phyloP scores from a whole-genome alignment of 106 monocot genomes.

The Agapanthus africanus region DNA sequence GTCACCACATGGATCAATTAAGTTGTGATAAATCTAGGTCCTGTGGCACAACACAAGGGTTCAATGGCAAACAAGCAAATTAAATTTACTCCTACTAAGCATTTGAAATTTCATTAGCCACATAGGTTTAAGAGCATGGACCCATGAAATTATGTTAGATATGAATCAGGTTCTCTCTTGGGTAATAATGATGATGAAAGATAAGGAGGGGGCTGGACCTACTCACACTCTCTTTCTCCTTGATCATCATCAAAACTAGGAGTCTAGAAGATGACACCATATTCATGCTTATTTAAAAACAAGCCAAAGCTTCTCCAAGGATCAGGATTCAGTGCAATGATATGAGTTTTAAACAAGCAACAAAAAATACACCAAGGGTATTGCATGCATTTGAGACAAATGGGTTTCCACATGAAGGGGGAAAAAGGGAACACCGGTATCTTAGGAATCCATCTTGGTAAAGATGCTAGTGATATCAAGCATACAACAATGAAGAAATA shows the following conservation, averaged over 20 bases:
- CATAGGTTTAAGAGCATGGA: not conserved
- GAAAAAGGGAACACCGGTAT: not conserved
- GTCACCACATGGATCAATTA: too few species aligned
- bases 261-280: constrained; percentile 5
- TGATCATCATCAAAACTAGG: not conserved
- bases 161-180: not conserved
- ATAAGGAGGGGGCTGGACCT: not conserved
- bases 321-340: not conserved
- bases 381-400: not conserved
- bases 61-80: not conserved
- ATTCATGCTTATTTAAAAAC: constrained; percentile 4
- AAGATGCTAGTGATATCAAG: not conserved
- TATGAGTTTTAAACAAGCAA: not conserved
- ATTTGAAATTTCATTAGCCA: not conserved
- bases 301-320: not conserved
- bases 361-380: not conserved
- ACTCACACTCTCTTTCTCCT: not conserved
- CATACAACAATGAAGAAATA: not conserved
- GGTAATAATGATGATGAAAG: not conserved
- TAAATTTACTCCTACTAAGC: not conserved
- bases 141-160: not conserved
- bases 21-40: too few species aligned
- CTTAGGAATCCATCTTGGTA: not conserved
- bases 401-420: constrained; percentile 2
- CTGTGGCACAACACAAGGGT: not conserved